phyloP scores from a whole-genome alignment of 805 yeast genomes.

The Candida methanosorbosa region DNA sequence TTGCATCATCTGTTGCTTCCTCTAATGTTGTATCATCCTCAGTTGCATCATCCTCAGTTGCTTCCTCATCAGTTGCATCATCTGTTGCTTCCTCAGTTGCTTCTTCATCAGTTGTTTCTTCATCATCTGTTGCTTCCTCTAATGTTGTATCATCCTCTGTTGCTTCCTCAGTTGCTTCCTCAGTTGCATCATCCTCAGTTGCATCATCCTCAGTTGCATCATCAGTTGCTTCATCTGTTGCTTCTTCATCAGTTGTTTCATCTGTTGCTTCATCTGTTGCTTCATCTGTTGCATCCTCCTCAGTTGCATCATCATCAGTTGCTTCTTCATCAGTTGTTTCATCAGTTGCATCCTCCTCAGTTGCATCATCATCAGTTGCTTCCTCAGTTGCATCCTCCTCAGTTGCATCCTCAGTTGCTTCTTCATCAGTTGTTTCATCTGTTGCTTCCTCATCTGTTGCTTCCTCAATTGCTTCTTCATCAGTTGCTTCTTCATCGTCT shows the following conservation, averaged over 20 bases:
- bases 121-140: neutral
- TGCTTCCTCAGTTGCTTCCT: neutral
- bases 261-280: neutral
- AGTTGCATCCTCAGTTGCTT: neutral
- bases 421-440: neutral
- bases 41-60: neutral
- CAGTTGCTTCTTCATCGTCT: no score
- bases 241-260: neutral
- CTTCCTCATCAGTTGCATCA: neutral
- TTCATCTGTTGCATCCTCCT: neutral
- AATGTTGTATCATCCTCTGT: conserved; percentile 1
- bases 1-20: neutral
- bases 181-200: neutral
- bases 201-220: neutral
- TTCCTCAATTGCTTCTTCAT: neutral
- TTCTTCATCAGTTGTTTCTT: neutral
- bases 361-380: neutral
- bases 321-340: neutral
- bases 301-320: neutral
- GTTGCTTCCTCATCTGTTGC: neutral
- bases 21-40: conserved; percentile 1
- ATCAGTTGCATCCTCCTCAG: no score
- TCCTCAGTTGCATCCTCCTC: neutral
- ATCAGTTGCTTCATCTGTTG: neutral
- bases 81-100: neutral